Evolutionary conservation across 148 eudicot species (phyloP), one percentile per base, ranked within the genome.

Genomic region (Dianthus caryophyllus): DNA sequence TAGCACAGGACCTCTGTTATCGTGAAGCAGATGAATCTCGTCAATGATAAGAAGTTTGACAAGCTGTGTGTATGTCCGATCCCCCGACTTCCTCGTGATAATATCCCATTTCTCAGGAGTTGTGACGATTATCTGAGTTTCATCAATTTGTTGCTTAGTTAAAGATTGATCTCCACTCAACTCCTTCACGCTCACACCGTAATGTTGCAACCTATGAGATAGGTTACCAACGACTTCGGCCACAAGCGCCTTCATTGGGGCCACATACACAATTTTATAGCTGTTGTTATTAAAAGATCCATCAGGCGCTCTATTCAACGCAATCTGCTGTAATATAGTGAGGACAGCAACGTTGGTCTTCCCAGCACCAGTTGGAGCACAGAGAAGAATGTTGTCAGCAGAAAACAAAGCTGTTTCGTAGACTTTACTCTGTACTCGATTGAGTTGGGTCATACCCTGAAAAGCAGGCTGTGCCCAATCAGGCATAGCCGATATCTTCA

Each of bases 41-140:
- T 88, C 95, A 76, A 88, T 78, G 41, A 88, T 85, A 9, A 88
- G 82, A 57, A 88, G 87, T 52, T 85, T 88, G 47, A 88, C 90
- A 71, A 83, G 90, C 82, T 85, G 90, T 5, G 90, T 83, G 70
- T 88, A 88, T 2, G 88, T 88, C 17, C 88, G 79, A 75, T 88
- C 90, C 27, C 95, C 95, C 13, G 95, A 85, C 76, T 88, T 88
- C 77, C 95, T 85, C 13, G 90, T 85, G 58, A 88, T 80, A 26
- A 88, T 88, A 74, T 88, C 95, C 95, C 95, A 88, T 76, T 85
- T 85, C 77, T 88, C 95, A 24, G 95, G 95, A 41, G 95, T 88
- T 13, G 95, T 85, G 66, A 88, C 95, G 26, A 88, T 85, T 61
- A 88, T 85, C 76, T 88, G 95, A 51, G 90, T 83, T 75, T 88